Percentiles rank a stretch among this genome's conserved stretches.
Evolutionary conservation across 108 stramenopile species (phyloP).

Genomic region (Aurantiochytrium sp.): DNA sequence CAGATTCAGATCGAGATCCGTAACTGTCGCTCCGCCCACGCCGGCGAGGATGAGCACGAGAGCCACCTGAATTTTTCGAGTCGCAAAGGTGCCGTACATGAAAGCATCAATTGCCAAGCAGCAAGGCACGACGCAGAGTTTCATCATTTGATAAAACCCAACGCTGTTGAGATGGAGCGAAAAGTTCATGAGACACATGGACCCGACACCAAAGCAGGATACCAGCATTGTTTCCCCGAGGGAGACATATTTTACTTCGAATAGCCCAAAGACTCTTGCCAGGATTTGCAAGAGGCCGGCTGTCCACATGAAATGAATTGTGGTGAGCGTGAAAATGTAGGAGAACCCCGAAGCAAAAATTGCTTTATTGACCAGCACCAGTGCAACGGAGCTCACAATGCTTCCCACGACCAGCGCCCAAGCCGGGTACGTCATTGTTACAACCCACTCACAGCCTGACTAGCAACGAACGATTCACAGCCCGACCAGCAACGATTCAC

Average conservation of each 20-base stretch:
- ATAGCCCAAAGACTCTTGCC: not conserved
- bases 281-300: not conserved
- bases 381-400: not conserved
- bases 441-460: too few relatives aligned
- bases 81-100: not conserved
- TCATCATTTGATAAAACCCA: constrained; percentile 3
- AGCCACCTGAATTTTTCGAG: not conserved
- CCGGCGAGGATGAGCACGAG: not conserved
- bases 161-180: not conserved
- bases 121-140: not conserved
- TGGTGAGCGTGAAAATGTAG: not conserved
- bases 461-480: too few relatives aligned
- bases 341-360: not conserved
- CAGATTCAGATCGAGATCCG: not conserved
- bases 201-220: not conserved
- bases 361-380: not conserved
- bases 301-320: not conserved
- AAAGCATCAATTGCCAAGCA: not conserved
- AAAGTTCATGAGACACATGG: constrained; percentile 4
- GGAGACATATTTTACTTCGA: not conserved
- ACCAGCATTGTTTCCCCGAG: not conserved
- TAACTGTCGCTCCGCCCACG: not conserved
- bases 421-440: not conserved
- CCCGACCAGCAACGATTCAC: too few relatives aligned
- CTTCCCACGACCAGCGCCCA: not conserved